A percentile compares a stretch with the other conserved stretches of the same genome.
phyloP scores from a whole-genome alignment of 805 yeast species.

The Saturnispora galanensis region DNA sequence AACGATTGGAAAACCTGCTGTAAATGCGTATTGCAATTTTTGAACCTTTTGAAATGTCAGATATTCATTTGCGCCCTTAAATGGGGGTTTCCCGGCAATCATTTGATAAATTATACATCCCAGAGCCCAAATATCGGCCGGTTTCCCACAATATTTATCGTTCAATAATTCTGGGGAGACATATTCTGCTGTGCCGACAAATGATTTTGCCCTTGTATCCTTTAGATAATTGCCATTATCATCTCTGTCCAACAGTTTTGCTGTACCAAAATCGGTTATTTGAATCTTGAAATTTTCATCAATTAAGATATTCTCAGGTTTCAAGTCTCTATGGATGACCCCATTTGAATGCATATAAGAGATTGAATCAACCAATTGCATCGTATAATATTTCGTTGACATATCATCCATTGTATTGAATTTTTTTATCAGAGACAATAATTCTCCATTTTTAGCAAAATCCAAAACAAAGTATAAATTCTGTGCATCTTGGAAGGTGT shows the following conservation, averaged over 20 bases:
- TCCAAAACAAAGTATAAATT: conserved; percentile 68
- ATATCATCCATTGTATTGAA: conserved; percentile 65
- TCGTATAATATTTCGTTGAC: conserved; percentile 55
- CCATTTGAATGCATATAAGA: conserved; percentile 67
- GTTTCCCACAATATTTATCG: conserved; percentile 56
- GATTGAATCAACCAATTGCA: conserved; percentile 67
- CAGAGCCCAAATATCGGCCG: conserved; percentile 54
- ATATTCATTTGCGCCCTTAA: conserved; percentile 75
- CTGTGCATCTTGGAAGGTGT: conserved; percentile 71
- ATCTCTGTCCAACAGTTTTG: conserved; percentile 53
- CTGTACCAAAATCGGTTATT: conserved; percentile 81
- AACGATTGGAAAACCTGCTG: conserved; percentile 74
- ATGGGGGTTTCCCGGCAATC: conserved; percentile 67
- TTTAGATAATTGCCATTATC: conserved; percentile 48
- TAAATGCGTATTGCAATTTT: conserved; percentile 70
- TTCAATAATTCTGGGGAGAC: conserved; percentile 75
- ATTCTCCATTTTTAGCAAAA: conserved; percentile 73
- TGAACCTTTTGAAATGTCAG: conserved; percentile 74
- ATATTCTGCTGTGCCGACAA: conserved; percentile 81
- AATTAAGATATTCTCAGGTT: conserved; percentile 71
- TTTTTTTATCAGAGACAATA: conserved; percentile 55
- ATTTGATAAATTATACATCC: conserved; percentile 53
- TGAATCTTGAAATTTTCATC: conserved; percentile 52
- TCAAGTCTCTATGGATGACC: conserved; percentile 70
- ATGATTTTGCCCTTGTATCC: conserved; percentile 64